Evolutionary conservation across 2,329 filamentous ascomycete genomes (phyloP).

Genomic region (Teratosphaeria destructans): DNA sequence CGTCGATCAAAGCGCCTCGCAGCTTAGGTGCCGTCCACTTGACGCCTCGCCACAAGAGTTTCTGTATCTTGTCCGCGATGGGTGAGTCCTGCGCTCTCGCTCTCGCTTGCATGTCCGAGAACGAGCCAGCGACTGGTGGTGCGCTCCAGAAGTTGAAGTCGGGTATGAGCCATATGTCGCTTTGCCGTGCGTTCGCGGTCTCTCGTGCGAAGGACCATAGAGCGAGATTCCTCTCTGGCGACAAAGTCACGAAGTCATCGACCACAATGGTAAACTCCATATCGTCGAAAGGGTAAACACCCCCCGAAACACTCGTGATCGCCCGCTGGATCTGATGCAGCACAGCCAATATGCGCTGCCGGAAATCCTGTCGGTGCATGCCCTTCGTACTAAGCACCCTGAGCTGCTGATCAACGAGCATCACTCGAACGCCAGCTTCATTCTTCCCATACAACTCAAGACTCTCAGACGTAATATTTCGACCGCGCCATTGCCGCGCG

Average conservation of each 20-base stretch:
- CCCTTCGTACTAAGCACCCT: not conserved
- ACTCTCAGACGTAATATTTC: conserved; percentile 19
- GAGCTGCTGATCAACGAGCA: conserved; percentile 28
- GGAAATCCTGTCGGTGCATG: conserved; percentile 1
- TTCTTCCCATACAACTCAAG: conserved; percentile 20
- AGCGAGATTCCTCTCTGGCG: conserved; percentile 21
- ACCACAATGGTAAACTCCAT: conserved; percentile 5
- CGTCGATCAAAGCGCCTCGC: conserved; percentile 23
- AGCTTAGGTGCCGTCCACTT: conserved; percentile 20
- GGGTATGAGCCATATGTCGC: conserved; percentile 39
- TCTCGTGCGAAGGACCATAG: conserved; percentile 34
- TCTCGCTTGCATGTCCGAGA: conserved; percentile 16
- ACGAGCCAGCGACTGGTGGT: conserved; percentile 23
- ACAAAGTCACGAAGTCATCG: conserved; percentile 1
- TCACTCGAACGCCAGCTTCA: conserved; percentile 24
- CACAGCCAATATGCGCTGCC: conserved; percentile 23
- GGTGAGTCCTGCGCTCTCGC: conserved; percentile 9
- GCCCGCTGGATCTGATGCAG: conserved; percentile 40
- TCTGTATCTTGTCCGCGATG: conserved; percentile 32
- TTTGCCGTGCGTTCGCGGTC: conserved; percentile 22
- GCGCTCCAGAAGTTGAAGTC: conserved; percentile 46
- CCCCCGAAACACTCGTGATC: conserved; percentile 33
- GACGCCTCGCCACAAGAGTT: conserved; percentile 41
- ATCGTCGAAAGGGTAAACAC: conserved; percentile 16
- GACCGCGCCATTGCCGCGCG: conserved; percentile 14